Evolutionary conservation across 306 rosid species (phyloP).

Genomic region (Parietaria judaica): DNA sequence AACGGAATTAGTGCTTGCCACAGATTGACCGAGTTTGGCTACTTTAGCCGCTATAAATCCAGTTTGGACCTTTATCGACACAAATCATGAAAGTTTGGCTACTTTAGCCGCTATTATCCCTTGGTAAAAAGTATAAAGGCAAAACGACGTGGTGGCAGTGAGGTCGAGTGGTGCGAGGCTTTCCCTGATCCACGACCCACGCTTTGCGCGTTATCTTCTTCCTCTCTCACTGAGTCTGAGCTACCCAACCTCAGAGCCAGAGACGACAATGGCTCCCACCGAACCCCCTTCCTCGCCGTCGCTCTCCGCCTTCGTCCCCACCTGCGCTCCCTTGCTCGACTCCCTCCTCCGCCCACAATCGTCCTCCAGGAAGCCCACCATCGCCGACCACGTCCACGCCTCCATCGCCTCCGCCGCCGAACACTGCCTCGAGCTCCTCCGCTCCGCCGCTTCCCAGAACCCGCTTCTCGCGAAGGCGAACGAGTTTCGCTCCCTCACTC

Average conservation of each 20-base stretch:
- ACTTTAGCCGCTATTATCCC: too few species aligned
- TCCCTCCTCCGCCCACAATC: constrained; percentile 33
- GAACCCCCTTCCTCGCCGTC: constrained; percentile 27
- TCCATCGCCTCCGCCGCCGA: constrained; percentile 32
- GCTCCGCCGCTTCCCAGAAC: constrained; percentile 43
- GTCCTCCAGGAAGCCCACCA: constrained; percentile 20
- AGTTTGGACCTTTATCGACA: too few species aligned
- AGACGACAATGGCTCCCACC: constrained; percentile 33
- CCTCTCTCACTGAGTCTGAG: neutral
- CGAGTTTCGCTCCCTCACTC: constrained; percentile 38
- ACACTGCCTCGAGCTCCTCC: constrained; percentile 26
- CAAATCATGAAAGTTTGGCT: too few species aligned
- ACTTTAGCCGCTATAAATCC: too few species aligned
- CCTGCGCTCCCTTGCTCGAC: constrained; percentile 23
- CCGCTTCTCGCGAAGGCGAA: constrained; percentile 43
- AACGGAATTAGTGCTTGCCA: too few species aligned
- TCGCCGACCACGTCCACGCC: constrained; percentile 32
- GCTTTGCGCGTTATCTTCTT: constrained; percentile 29
- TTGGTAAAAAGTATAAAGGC: neutral
- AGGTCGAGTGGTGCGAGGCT: neutral
- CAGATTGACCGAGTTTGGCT: too few species aligned
- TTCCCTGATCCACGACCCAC: constrained; percentile 15
- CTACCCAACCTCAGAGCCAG: too few species aligned
- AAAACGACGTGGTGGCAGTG: constrained; percentile 25
- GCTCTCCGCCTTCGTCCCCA: constrained; percentile 23